These are phyloP conservation scores for Blepharisma japonicum DNA, from an alignment of 73 alveolate species.

Conservation along the genomic window DNA sequence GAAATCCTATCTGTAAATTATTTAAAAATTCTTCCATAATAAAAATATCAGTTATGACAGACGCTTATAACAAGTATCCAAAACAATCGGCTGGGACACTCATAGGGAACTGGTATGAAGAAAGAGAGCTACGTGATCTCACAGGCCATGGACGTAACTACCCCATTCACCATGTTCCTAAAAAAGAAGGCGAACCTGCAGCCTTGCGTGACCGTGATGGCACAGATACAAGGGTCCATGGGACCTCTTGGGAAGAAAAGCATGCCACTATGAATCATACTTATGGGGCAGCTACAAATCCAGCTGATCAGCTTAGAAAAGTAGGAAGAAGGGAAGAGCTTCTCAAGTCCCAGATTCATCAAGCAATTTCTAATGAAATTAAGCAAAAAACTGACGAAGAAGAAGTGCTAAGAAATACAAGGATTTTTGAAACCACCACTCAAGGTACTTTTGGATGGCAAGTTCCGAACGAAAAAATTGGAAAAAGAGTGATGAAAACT, in stretches of 20 bases:
- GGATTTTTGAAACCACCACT: slow-evolving; percentile 62
- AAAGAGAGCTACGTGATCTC: slow-evolving; percentile 71
- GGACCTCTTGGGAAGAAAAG: slow-evolving; percentile 43
- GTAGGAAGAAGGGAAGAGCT: slow-evolving; percentile 43
- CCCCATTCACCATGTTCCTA: slow-evolving; percentile 48
- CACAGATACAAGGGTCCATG: slow-evolving; percentile 60
- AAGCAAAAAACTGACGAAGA: slow-evolving; percentile 43
- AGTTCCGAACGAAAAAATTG: slow-evolving; percentile 49
- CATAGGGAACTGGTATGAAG: slow-evolving; percentile 90
- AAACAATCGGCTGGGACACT: slow-evolving; percentile 71
- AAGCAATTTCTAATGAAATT: slow-evolving; percentile 43
- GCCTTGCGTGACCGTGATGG: slow-evolving; percentile 18
- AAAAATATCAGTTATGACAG: slow-evolving; percentile 46
- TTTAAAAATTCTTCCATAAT: background rate
- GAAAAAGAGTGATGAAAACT: slow-evolving; percentile 66
- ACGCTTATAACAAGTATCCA: slow-evolving; percentile 68
- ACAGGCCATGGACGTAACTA: slow-evolving; percentile 76
- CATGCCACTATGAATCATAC: slow-evolving; percentile 46
- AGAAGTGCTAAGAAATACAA: slow-evolving; percentile 31
- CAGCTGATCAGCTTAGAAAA: slow-evolving; percentile 54
- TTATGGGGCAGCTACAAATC: slow-evolving; percentile 50
- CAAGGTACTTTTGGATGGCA: slow-evolving; percentile 48
- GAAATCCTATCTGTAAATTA: background rate
- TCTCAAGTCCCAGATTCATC: slow-evolving; percentile 38
- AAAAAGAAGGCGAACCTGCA: slow-evolving; percentile 34